Base-by-base conservation (phyloP, 345 rosid species). In the Gossypium rotundifolium region DNA sequence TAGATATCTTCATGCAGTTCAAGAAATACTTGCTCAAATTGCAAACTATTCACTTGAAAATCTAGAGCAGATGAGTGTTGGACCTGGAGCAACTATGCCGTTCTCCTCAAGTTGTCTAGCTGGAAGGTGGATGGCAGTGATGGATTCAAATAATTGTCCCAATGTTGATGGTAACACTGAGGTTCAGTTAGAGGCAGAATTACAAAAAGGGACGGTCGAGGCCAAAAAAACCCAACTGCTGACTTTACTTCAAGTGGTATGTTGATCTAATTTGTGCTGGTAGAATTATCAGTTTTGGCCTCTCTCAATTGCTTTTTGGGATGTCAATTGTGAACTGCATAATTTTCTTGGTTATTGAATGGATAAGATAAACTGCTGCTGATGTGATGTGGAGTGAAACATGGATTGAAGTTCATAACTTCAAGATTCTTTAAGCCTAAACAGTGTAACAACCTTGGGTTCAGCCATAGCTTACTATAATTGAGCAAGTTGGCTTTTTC, bases 11-110 rank as follows among this genome's bases (percentile, higher is more conserved):
- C 83, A 76, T 11, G 88, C 86, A 52, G 81, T 93, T 76, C 99
- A 92, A 85, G 96, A 90, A 77, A 88, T 95, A 76, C 93, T 95
- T 22, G 82, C 94, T 75, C 90, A 93, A 74, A 81, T 95, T 66
- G 97, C 98, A 12, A 81, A 87, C 76, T 92, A 74, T 84, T 88
- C 98, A 0, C 82, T 93, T 3, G 89, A 87, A 78, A 86, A 83
- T 80, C 48, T 84, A 7, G 93, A 88, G 51, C 78, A 73, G 11
- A 72, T 42, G 73, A 80, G 79, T 66, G 65, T 68, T 17, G 84
- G 77, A 45, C 42, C 70, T 17, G 84, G 79, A 14, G 72, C 69
- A 52, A 72, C 79, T 38, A 38, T 11, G 11, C 74, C 80, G 17
- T 75, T 77, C 67, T 79, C 74, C 55, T 76, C 83, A 4, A 69